phyloP scores from a whole-genome alignment of 139 green algal species.

The Astrephomene gubernaculifera region DNA sequence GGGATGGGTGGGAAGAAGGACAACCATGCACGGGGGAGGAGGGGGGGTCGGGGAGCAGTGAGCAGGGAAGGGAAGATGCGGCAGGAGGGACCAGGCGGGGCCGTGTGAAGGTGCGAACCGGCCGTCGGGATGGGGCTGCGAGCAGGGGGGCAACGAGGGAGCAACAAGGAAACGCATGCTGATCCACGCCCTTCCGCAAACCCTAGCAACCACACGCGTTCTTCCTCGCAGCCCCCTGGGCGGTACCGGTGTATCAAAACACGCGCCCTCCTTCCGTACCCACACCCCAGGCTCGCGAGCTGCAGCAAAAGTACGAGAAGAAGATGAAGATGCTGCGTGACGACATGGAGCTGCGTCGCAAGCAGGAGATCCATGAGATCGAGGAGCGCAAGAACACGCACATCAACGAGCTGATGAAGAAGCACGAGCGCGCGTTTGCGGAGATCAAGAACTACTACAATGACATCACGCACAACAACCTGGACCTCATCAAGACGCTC shows the following conservation, averaged over 20 bases:
- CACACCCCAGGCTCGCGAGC: constrained; percentile 63
- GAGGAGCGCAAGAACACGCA: constrained; percentile 85
- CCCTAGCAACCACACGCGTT: no score
- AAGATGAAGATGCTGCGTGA: constrained; percentile 88
- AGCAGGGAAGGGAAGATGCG: not conserved
- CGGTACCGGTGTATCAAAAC: not conserved
- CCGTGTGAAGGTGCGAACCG: no score
- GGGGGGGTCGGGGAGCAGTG: not conserved
- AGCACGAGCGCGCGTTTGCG: constrained; percentile 84
- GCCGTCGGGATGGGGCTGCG: no score
- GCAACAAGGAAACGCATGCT: not conserved
- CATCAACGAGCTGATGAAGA: constrained; percentile 92
- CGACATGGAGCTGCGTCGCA: constrained; percentile 85
- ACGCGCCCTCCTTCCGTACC: not conserved
- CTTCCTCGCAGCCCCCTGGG: no score
- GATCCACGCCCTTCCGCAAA: not conserved
- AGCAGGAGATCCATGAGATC: constrained; percentile 81
- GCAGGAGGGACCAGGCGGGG: no score
- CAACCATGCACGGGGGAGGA: not conserved
- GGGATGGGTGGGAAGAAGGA: not conserved
- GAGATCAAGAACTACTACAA: constrained; percentile 98
- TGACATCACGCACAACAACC: constrained; percentile 94
- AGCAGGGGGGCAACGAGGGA: not conserved
- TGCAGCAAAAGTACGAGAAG: constrained; percentile 86
- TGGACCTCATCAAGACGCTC: constrained; percentile 93